Evolutionary conservation across 257 asterid genomes (phyloP).

Genomic region (Solanum gandarillasii): DNA sequence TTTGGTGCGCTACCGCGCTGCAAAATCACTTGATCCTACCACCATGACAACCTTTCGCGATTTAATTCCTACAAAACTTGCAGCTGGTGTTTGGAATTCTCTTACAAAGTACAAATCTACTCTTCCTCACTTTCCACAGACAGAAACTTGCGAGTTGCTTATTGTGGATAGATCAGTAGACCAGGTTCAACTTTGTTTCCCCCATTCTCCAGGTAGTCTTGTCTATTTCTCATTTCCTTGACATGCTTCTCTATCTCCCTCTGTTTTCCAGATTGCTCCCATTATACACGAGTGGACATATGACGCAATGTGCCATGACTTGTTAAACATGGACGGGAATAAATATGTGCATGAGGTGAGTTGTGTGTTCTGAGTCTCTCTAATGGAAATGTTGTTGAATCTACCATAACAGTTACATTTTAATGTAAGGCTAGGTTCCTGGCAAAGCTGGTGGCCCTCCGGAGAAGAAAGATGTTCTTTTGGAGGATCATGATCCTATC

Average conservation of each 20-base stretch:
- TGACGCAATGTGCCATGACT: conserved; percentile 98
- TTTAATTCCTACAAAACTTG: conserved; percentile 93
- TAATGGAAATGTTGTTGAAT: conserved; percentile 6
- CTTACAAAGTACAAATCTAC: conserved; percentile 76
- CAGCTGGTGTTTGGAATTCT: conserved; percentile 91
- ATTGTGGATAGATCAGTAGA: conserved; percentile 93
- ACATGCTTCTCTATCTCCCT: background rate
- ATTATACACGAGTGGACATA: conserved; percentile 98
- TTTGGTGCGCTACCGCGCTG: conserved; percentile 80
- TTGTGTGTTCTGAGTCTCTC: background rate
- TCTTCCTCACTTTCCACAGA: conserved; percentile 73
- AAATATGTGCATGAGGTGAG: conserved; percentile 90
- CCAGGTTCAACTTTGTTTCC: conserved; percentile 45
- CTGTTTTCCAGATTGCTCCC: conserved; percentile 67
- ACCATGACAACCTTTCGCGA: conserved; percentile 94
- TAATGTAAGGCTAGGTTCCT: conserved; percentile 49
- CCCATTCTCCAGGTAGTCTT: background rate
- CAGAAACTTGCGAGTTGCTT: conserved; percentile 96
- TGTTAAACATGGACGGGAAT: conserved; percentile 92
- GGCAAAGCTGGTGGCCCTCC: conserved; percentile 70
- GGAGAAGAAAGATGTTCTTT: conserved; percentile 93
- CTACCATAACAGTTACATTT: conserved; percentile 5
- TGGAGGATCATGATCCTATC: conserved; percentile 98
- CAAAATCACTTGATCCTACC: conserved; percentile 84
- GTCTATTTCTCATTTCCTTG: background rate